phyloP scores from a whole-genome alignment of 192 early-diverging fungal species.

The Linderina pennispora region DNA sequence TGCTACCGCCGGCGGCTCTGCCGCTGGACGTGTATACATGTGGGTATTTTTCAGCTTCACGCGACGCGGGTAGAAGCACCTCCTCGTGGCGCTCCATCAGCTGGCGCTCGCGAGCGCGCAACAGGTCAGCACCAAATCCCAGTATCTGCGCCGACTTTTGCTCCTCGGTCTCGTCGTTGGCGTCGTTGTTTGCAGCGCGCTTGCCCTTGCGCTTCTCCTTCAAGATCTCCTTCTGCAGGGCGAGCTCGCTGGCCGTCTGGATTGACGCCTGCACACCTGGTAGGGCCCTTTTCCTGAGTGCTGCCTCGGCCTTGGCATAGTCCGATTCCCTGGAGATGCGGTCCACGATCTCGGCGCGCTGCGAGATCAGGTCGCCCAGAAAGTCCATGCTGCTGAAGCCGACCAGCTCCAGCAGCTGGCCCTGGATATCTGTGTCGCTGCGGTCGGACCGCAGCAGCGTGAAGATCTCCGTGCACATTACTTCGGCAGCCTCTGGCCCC shows the following conservation, averaged over 20 bases:
- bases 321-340: conserved; percentile 22
- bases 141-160: conserved; percentile 28
- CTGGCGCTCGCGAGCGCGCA: conserved; percentile 37
- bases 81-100: conserved; percentile 23
- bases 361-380: conserved; percentile 24
- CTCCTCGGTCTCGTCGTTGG: conserved; percentile 3
- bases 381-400: conserved; percentile 44
- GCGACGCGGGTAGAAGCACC: conserved; percentile 18
- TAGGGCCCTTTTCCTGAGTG: conserved; percentile 1
- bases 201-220: conserved; percentile 21
- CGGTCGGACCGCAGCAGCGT: conserved; percentile 18
- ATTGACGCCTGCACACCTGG: conserved; percentile 28
- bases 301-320: conserved; percentile 10
- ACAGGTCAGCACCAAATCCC: conserved; percentile 26
- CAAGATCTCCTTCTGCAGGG: conserved; percentile 23
- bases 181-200: neutral
- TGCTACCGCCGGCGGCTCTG: conserved; percentile 49
- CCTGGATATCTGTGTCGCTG: conserved; percentile 37
- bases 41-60: conserved; percentile 52
- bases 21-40: conserved; percentile 71
- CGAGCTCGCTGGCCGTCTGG: conserved; percentile 20
- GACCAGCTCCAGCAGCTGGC: conserved; percentile 40
- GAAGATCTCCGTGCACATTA: conserved; percentile 26
- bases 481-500: conserved; percentile 16
- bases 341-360: conserved; percentile 23